Conservation (phyloP, 345 rosid genomes). For the Eucalyptus cladocalyx region DNA sequence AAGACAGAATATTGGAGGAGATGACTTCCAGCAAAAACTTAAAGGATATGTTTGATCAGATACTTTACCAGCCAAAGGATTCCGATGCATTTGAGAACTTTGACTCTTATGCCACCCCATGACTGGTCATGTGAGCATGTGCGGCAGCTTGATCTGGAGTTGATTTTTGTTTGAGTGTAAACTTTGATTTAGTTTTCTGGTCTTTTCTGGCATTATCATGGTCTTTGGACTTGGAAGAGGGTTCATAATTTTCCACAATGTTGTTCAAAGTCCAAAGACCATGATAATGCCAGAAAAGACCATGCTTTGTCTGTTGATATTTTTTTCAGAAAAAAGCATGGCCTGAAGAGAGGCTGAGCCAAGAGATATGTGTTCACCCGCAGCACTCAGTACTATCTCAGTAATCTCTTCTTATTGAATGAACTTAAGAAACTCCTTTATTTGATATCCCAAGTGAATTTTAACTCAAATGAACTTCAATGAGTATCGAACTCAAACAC, state of each 20-base stretch:
- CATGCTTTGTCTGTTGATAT: not conserved
- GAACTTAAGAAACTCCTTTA: too few species aligned
- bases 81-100: constrained; percentile 1
- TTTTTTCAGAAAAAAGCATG: not conserved
- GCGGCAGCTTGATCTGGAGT: not conserved
- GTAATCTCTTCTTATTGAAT: not conserved
- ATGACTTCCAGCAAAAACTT: constrained; percentile 6
- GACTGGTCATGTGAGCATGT: not conserved
- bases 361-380: not conserved
- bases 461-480: too few species aligned
- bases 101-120: not conserved
- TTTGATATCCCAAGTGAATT: too few species aligned
- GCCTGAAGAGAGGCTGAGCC: too few species aligned
- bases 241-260: too few species aligned
- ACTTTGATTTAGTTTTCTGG: not conserved
- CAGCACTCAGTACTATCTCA: not conserved
- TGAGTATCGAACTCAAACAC: too few species aligned
- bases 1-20: constrained; percentile 20
- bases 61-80: constrained; percentile 16
- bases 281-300: too few species aligned
- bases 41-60: constrained; percentile 3
- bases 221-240: not conserved
- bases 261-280: too few species aligned
- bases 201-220: not conserved
- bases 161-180: not conserved